These are phyloP conservation scores for Blastocystis sp. DNA, from an alignment of 352 stramenopile species.

Conservation along the genomic window DNA sequence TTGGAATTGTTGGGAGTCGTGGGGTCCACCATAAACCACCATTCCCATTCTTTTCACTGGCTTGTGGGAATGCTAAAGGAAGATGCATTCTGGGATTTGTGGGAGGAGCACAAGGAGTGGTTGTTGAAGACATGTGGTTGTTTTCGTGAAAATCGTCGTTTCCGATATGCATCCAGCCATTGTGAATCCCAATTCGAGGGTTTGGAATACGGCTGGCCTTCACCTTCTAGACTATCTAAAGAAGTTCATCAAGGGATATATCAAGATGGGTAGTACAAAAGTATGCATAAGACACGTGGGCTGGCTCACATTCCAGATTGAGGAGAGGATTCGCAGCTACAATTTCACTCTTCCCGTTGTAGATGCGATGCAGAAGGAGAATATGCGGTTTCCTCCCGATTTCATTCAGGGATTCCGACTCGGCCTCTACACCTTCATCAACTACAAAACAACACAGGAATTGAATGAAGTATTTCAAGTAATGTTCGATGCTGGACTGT, in stretches of 20 bases:
- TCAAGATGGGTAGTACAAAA: constrained; percentile 54
- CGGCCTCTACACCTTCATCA: constrained; percentile 58
- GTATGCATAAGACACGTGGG: not conserved
- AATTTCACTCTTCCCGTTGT: constrained; percentile 53
- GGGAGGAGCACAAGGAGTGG: constrained; percentile 62
- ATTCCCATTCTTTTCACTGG: not conserved
- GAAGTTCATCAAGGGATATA: constrained; percentile 41
- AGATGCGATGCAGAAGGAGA: constrained; percentile 13
- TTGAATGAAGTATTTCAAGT: constrained; percentile 54
- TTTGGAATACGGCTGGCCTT: not conserved
- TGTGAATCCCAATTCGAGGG: constrained; percentile 59
- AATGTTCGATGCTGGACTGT: not conserved
- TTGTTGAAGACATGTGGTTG: constrained; percentile 32
- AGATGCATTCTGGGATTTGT: constrained; percentile 62
- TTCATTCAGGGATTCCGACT: constrained; percentile 65
- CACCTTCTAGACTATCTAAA: constrained; percentile 55
- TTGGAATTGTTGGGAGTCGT: not conserved
- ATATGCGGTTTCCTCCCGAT: not conserved
- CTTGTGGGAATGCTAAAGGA: constrained; percentile 3
- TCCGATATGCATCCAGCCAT: constrained; percentile 32
- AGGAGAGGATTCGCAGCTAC: constrained; percentile 17
- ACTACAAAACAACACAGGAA: constrained; percentile 62
- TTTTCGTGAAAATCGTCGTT: constrained; percentile 50
- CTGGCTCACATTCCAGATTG: not conserved
- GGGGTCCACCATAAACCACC: not conserved